Evolutionary conservation across 257 asterid species (phyloP), one percentile per base, ranked within the genome.

Genomic region (Penstemon davidsonii): DNA sequence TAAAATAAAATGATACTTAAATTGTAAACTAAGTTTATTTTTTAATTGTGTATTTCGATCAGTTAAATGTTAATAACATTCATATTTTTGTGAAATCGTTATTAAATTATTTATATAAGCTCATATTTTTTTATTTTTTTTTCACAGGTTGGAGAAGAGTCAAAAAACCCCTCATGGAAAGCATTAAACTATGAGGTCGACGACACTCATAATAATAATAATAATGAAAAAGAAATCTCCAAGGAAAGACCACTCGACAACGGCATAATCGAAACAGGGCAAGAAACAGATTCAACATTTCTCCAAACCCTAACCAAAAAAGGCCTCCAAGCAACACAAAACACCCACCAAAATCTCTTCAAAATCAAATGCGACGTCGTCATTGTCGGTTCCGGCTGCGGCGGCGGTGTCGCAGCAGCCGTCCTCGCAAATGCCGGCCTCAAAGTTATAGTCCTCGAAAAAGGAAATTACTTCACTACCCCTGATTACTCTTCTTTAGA

Each of bases 361-460:
- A 79, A 41, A 44, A 73, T 90, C 62, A 52, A 84, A 76, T 91
- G 96, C 56, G 97, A 91, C 44, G 96, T 73, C 0, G 97, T 88
- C 12, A 79, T 91, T 5, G 88, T 91, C 3, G 97, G 97, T 49
- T 91, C 96, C 0, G 97, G 96, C 15, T 88, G 89, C 50, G 96
- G 97, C 13, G 97, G 97, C 18, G 97, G 95, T 10, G 96, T 91
- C 11, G 93, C 96, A 1, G 95, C 97, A 0, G 91, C 89, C 1
- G 85, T 87, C n/a, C 79, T 92, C 2, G 86, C 96, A 1, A 69
- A 68, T 3, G 77, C 95, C 5, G 98, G 98, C 55, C 82, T 76
- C 0, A 87, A 87, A 84, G 96, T 92, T 0, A 57, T 91, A 4
- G 86, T 91, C 7, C 75, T 92, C 5, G 98, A 92, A 46, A 92